Percentiles rank a stretch among this genome's conserved stretches.
These are phyloP conservation scores for Stemphylium beticola DNA, from an alignment of 2,329 filamentous ascomycete species.

Conservation along the genomic window DNA sequence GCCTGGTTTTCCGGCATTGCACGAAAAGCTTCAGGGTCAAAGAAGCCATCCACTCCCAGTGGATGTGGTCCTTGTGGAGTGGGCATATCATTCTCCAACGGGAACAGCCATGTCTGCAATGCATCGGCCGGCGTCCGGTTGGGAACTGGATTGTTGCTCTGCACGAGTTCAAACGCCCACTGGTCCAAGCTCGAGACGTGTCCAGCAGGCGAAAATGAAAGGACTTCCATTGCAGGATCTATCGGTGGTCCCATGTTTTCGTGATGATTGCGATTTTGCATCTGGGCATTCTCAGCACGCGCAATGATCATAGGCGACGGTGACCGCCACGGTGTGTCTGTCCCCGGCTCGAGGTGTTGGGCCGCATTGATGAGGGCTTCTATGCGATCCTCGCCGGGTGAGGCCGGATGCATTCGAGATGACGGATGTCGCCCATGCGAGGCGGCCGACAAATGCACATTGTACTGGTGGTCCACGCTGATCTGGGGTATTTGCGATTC, in stretches of 20 bases:
- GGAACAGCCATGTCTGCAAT: conserved; percentile 47
- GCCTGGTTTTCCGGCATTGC: conserved; percentile 33
- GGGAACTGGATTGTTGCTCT: conserved; percentile 45
- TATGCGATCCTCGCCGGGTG: conserved; percentile 43
- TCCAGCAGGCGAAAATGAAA: conserved; percentile 43
- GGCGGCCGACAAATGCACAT: conserved; percentile 18
- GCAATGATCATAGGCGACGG: conserved; percentile 42
- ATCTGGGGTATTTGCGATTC: conserved; percentile 31
- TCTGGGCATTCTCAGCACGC: conserved; percentile 29
- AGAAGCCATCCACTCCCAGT: conserved; percentile 40
- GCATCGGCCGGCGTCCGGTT: conserved; percentile 46
- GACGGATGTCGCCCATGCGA: conserved; percentile 19
- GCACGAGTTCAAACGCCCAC: conserved; percentile 48
- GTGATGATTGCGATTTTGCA: conserved; percentile 34
- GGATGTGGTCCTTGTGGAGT: conserved; percentile 36
- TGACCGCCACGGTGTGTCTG: conserved; percentile 44
- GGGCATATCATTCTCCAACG: conserved; percentile 40
- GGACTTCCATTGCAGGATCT: conserved; percentile 46
- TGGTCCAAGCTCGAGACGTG: conserved; percentile 46
- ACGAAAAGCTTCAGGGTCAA: conserved; percentile 37
- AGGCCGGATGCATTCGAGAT: conserved; percentile 25
- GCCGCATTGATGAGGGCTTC: conserved; percentile 49
- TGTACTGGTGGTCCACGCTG: conserved; percentile 28
- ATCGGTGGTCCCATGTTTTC: conserved; percentile 47
- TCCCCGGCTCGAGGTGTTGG: conserved; percentile 43